A percentile compares a stretch with the other conserved stretches of the same genome.
These are phyloP conservation scores for Dactylis glomerata DNA, from an alignment of 176 grass and related monocot genomes.

Conservation along the genomic window DNA sequence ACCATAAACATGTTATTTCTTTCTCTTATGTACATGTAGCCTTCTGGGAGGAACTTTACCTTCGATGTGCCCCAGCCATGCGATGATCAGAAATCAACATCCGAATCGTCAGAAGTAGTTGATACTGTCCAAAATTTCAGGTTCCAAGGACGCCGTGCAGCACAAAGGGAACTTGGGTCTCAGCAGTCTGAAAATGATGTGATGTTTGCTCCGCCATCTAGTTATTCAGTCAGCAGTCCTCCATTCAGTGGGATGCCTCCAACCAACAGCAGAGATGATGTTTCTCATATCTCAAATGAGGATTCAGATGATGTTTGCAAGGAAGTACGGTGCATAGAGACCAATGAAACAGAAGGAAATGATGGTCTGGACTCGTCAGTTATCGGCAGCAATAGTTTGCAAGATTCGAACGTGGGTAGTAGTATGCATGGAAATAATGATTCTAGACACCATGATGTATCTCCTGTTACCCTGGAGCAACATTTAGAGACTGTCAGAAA, in stretches of 20 bases:
- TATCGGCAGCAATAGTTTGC: constrained; percentile 43
- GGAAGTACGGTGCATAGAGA: constrained; percentile 87
- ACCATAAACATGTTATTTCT: neutral
- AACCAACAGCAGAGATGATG: constrained; percentile 34
- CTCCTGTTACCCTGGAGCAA: constrained; percentile 71
- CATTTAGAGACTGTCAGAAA: constrained; percentile 88
- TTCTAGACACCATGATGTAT: constrained; percentile 13
- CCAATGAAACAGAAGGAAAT: constrained; percentile 40
- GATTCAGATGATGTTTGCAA: constrained; percentile 83
- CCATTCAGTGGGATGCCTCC: constrained; percentile 46
- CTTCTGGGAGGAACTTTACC: constrained; percentile 50
- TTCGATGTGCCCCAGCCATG: constrained; percentile 57
- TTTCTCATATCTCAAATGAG: constrained; percentile 43
- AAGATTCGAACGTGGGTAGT: constrained; percentile 23
- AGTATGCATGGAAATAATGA: constrained; percentile 12
- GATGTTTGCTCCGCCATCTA: constrained; percentile 15
- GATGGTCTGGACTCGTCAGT: constrained; percentile 35
- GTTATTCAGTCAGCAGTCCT: constrained; percentile 49
- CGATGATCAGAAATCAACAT: constrained; percentile 51
- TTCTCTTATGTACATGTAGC: constrained; percentile 46
- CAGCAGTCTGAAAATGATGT: constrained; percentile 35
- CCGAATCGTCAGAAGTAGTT: constrained; percentile 52
- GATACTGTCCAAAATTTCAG: constrained; percentile 38
- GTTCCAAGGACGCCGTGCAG: constrained; percentile 15
- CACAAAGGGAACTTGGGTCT: constrained; percentile 24